phyloP scores from a whole-genome alignment of 768 basidiomycete species.

The Russula vinacea region DNA sequence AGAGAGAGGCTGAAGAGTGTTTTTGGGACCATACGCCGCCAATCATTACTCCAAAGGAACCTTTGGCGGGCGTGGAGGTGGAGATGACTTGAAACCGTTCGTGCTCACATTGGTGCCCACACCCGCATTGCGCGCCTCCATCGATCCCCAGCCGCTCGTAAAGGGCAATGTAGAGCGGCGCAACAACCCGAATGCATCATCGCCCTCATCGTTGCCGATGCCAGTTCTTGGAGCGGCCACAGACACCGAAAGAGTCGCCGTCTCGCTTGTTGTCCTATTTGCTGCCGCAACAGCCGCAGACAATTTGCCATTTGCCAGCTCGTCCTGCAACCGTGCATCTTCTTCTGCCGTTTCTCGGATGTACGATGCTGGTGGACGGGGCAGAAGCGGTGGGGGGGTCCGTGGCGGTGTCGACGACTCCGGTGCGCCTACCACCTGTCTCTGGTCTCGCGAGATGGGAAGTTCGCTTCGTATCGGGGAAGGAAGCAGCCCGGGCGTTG shows the following conservation, averaged over 20 bases:
- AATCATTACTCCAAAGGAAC: constrained; percentile 25
- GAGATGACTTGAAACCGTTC: constrained; percentile 23
- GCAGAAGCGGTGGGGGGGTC: constrained; percentile 67
- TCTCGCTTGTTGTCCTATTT: neutral
- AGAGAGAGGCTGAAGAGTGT: neutral
- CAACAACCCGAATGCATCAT: constrained; percentile 30
- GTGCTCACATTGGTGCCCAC: neutral
- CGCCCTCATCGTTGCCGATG: constrained; percentile 12
- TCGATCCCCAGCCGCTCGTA: constrained; percentile 12
- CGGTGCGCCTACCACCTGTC: neutral
- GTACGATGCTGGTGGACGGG: constrained; percentile 74
- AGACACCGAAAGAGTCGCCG: neutral
- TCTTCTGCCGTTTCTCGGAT: constrained; percentile 80
- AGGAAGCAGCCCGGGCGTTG: neutral
- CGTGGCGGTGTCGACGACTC: constrained; percentile 31
- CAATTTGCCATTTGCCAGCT: constrained; percentile 33
- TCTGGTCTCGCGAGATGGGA: constrained; percentile 5
- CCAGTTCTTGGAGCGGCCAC: constrained; percentile 30
- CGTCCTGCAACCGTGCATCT: constrained; percentile 53
- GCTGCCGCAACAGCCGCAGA: neutral
- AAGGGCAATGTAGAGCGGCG: constrained; percentile 27
- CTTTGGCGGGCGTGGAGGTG: constrained; percentile 33
- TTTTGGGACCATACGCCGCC: neutral
- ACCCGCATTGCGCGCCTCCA: neutral
- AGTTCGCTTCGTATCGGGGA: neutral